Percentiles rank a stretch among this genome's conserved stretches.
Evolutionary conservation across 2,329 filamentous ascomycete genomes (phyloP).

Genomic region (Claviceps citrina): DNA sequence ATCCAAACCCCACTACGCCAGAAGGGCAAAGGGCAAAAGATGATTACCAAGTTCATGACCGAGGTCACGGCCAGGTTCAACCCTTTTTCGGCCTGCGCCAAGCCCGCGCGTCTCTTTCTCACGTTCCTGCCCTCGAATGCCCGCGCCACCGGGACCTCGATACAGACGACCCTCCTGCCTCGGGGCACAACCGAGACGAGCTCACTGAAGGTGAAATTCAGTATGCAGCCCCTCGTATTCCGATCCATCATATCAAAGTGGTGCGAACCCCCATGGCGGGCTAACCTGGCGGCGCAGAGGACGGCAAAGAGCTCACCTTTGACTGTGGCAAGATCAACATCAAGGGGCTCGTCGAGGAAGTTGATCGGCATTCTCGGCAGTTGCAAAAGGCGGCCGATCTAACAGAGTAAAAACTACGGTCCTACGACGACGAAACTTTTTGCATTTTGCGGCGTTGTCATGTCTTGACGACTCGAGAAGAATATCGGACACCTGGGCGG

Average conservation of each 20-base stretch:
- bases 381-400: slow-evolving; percentile 75
- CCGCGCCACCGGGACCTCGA: slow-evolving; percentile 55
- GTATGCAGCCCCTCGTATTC: slow-evolving; percentile 29
- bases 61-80: slow-evolving; percentile 79
- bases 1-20: no score
- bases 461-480: neutral
- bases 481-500: neutral
- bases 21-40: no score
- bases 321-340: slow-evolving; percentile 71
- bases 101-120: slow-evolving; percentile 77
- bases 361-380: slow-evolving; percentile 73
- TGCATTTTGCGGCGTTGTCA: slow-evolving; percentile 19
- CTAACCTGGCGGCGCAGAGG: slow-evolving; percentile 58
- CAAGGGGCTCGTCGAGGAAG: slow-evolving; percentile 72
- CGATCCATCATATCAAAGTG: no score
- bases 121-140: slow-evolving; percentile 69
- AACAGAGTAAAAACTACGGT: slow-evolving; percentile 24
- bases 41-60: slow-evolving; percentile 80
- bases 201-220: slow-evolving; percentile 68
- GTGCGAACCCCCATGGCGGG: neutral
- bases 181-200: slow-evolving; percentile 53
- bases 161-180: slow-evolving; percentile 63
- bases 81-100: slow-evolving; percentile 67
- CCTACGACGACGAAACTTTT: slow-evolving; percentile 6
- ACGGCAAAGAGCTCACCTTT: slow-evolving; percentile 78